Evolutionary conservation across 305 asterid genomes (phyloP).

Genomic region (Fraxinus sp.): DNA sequence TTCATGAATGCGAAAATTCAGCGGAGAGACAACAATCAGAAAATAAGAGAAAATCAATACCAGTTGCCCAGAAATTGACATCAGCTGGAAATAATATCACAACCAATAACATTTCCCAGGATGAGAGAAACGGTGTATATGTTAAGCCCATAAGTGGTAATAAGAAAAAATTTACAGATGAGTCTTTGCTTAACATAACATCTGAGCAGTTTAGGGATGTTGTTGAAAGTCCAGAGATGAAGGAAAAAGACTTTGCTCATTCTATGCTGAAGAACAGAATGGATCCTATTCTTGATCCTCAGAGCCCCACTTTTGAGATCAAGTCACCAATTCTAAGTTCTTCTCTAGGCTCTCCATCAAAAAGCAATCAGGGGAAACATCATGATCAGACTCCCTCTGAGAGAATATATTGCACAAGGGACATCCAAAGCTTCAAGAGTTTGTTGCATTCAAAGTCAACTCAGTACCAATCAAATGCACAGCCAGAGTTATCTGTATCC

Average conservation of each 20-base stretch:
- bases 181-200: slow-evolving; percentile 32
- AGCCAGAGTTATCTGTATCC: slow-evolving; percentile 59
- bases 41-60: slow-evolving; percentile 35
- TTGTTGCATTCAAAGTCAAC: slow-evolving; percentile 39
- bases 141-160: slow-evolving; percentile 40
- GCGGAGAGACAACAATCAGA: slow-evolving; percentile 41
- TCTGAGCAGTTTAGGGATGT: slow-evolving; percentile 40
- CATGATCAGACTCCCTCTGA: slow-evolving; percentile 41
- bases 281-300: slow-evolving; percentile 31
- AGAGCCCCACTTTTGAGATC: slow-evolving; percentile 36
- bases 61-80: slow-evolving; percentile 36
- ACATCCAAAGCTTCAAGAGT: slow-evolving; percentile 50
- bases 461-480: slow-evolving; percentile 40
- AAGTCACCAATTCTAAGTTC: slow-evolving; percentile 31
- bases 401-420: slow-evolving; percentile 28
- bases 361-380: slow-evolving; percentile 36
- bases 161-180: slow-evolving; percentile 28
- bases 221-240: slow-evolving; percentile 37
- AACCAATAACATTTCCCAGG: slow-evolving; percentile 33
- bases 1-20: slow-evolving; percentile 27
- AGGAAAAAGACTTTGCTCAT: slow-evolving; percentile 33
- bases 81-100: slow-evolving; percentile 31
- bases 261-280: slow-evolving; percentile 39
- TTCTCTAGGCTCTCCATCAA: slow-evolving; percentile 35
- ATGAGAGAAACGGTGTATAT: slow-evolving; percentile 36